Conservation (phyloP, 2,329 filamentous ascomycete species). For the Davidsoniella neocaledoniae region DNA sequence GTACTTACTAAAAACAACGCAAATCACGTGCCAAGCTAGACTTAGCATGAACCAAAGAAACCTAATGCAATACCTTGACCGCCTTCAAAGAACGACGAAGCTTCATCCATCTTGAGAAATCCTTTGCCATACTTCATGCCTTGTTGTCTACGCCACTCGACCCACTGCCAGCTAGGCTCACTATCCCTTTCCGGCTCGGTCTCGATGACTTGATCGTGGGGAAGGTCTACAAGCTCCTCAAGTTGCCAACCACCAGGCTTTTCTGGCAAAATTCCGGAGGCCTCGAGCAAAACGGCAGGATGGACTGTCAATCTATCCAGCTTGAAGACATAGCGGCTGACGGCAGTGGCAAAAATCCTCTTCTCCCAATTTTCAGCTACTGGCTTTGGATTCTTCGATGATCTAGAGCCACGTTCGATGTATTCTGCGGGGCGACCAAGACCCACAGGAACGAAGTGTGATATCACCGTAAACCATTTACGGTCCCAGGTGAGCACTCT, state of each 20-base stretch:
- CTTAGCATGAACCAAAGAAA: constrained; percentile 27
- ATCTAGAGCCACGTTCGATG: constrained; percentile 22
- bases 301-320: constrained; percentile 68
- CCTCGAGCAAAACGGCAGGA: constrained; percentile 56
- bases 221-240: constrained; percentile 23
- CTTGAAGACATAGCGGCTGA: constrained; percentile 74
- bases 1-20: background rate
- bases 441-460: constrained; percentile 52
- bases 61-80: constrained; percentile 35
- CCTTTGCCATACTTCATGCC: constrained; percentile 38
- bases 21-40: too few species aligned
- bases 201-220: constrained; percentile 19
- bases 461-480: constrained; percentile 67
- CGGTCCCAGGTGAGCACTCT: constrained; percentile 58
- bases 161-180: constrained; percentile 39
- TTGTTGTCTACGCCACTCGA: constrained; percentile 37
- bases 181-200: constrained; percentile 9
- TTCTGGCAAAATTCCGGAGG: constrained; percentile 57
- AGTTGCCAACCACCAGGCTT: constrained; percentile 49
- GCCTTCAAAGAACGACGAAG: constrained; percentile 35
- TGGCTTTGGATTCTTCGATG: constrained; percentile 16
- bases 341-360: constrained; percentile 51
- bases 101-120: constrained; percentile 39
- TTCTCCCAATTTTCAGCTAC: constrained; percentile 33
- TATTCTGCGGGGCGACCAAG: constrained; percentile 37